A percentile compares a stretch with the other conserved stretches of the same genome.
phyloP scores from a whole-genome alignment of 306 rosid genomes.

The Urtica urens region DNA sequence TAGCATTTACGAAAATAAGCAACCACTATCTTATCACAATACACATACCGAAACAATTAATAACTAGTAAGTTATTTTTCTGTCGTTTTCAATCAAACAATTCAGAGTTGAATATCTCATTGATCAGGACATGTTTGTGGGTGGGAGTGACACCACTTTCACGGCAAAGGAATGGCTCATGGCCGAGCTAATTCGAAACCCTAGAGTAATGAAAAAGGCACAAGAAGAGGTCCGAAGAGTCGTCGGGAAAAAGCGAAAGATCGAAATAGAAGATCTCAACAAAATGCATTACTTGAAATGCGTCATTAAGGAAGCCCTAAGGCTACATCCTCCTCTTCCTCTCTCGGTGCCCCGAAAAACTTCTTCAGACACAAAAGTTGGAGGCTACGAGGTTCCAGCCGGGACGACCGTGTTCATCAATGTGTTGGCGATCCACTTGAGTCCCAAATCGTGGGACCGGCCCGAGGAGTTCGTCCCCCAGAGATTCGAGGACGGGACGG shows the following conservation, averaged over 20 bases:
- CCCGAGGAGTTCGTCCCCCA: constrained; percentile 30
- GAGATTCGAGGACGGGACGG: constrained; percentile 9
- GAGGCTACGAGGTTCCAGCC: constrained; percentile 28
- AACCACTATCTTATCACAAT: no score
- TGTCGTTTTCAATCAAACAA: no score
- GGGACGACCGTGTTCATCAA: constrained; percentile 27
- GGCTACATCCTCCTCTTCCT: constrained; percentile 37
- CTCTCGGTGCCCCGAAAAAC: constrained; percentile 29
- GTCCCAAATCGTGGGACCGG: constrained; percentile 21
- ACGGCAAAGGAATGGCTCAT: constrained; percentile 34
- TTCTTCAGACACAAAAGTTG: constrained; percentile 4
- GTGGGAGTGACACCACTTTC: constrained; percentile 22
- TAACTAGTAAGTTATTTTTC: no score
- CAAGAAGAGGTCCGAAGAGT: constrained; percentile 48
- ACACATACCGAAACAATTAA: no score
- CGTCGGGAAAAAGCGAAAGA: constrained; percentile 24
- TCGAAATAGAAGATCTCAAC: constrained; percentile 22
- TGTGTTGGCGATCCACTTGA: constrained; percentile 37
- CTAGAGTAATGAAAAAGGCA: constrained; percentile 31
- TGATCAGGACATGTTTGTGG: constrained; percentile 55
- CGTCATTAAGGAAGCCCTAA: constrained; percentile 32
- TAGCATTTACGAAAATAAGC: no score
- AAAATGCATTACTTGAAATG: constrained; percentile 41
- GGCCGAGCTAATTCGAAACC: constrained; percentile 35
- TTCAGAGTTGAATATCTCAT: no score